These are phyloP conservation scores for Dissoconium aciculare DNA, from an alignment of 2,329 filamentous ascomycete species.

Conservation along the genomic window DNA sequence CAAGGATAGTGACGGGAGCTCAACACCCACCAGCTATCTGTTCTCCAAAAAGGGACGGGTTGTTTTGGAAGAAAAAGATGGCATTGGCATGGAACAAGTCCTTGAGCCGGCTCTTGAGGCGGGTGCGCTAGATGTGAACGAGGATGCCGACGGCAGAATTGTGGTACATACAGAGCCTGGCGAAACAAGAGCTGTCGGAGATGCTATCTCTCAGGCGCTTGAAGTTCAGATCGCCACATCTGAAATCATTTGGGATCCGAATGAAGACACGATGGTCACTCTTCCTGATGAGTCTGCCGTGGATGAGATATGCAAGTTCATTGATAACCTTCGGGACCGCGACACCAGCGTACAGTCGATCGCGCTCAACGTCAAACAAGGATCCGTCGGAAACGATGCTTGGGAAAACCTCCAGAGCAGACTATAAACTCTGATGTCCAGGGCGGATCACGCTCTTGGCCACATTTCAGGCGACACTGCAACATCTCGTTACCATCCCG, in stretches of 20 bases:
- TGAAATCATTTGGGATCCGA: constrained; percentile 75
- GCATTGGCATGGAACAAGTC: constrained; percentile 49
- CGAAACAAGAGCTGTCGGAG: constrained; percentile 48
- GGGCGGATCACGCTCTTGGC: too few species aligned
- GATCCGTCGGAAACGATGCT: constrained; percentile 13
- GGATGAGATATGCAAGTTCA: constrained; percentile 43
- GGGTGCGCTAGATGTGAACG: constrained; percentile 59
- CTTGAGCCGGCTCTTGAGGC: constrained; percentile 73
- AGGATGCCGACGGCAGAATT: constrained; percentile 53
- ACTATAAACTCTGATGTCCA: too few species aligned
- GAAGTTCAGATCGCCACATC: constrained; percentile 54
- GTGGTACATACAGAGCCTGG: constrained; percentile 56
- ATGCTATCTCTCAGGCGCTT: constrained; percentile 47
- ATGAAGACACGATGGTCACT: constrained; percentile 58
- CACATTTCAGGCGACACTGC: too few species aligned
- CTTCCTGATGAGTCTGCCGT: constrained; percentile 44
- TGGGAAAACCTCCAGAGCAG: constrained; percentile 20
- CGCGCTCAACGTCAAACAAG: constrained; percentile 50
- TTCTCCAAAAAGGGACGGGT: constrained; percentile 70
- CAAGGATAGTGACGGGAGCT: constrained; percentile 54
- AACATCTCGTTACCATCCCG: too few species aligned
- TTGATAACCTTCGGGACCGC: constrained; percentile 48
- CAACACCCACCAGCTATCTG: constrained; percentile 64
- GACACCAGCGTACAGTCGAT: constrained; percentile 57
- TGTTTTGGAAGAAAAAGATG: constrained; percentile 48